phyloP scores from a whole-genome alignment of 768 basidiomycete species.

The Strobilomyces dryophilus region DNA sequence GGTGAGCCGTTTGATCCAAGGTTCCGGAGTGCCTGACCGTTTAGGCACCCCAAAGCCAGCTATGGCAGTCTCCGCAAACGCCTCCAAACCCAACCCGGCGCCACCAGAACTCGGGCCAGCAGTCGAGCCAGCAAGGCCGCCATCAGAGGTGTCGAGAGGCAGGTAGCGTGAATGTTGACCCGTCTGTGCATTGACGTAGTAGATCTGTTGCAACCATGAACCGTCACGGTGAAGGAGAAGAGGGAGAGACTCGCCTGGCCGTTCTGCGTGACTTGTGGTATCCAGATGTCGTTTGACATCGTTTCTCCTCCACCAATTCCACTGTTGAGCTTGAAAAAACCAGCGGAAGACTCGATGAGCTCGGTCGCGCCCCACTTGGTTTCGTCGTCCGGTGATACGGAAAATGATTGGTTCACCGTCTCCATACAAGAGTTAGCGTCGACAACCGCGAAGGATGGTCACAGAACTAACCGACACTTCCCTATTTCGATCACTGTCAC shows the following conservation, averaged over 20 bases:
- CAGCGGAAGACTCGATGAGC: slow-evolving; percentile 34
- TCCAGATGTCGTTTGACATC: slow-evolving; percentile 78
- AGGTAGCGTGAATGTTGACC: slow-evolving; percentile 80
- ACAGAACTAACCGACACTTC: too few species aligned
- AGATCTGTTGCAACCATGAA: slow-evolving; percentile 57
- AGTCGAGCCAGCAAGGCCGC: slow-evolving; percentile 56
- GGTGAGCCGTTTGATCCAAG: slow-evolving; percentile 77
- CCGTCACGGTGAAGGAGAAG: background rate
- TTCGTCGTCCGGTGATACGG: slow-evolving; percentile 25
- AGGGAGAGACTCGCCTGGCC: slow-evolving; percentile 61
- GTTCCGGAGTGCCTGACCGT: slow-evolving; percentile 63
- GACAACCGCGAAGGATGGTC: too few species aligned
- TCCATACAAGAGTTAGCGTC: too few species aligned
- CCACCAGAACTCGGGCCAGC: too few species aligned
- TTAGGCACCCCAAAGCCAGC: slow-evolving; percentile 61
- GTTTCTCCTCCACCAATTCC: slow-evolving; percentile 28
- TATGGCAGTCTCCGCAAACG: slow-evolving; percentile 31
- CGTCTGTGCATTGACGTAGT: slow-evolving; percentile 89
- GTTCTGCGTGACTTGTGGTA: slow-evolving; percentile 76
- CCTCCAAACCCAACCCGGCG: slow-evolving; percentile 46
- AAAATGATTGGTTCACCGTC: too few species aligned
- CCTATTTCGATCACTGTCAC: too few species aligned
- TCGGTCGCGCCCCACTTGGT: slow-evolving; percentile 40
- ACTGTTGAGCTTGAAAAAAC: slow-evolving; percentile 30
- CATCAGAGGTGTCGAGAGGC: slow-evolving; percentile 66